phyloP scores from a whole-genome alignment of 768 basidiomycete genomes.

The Boletus pseudo-olivaceus region DNA sequence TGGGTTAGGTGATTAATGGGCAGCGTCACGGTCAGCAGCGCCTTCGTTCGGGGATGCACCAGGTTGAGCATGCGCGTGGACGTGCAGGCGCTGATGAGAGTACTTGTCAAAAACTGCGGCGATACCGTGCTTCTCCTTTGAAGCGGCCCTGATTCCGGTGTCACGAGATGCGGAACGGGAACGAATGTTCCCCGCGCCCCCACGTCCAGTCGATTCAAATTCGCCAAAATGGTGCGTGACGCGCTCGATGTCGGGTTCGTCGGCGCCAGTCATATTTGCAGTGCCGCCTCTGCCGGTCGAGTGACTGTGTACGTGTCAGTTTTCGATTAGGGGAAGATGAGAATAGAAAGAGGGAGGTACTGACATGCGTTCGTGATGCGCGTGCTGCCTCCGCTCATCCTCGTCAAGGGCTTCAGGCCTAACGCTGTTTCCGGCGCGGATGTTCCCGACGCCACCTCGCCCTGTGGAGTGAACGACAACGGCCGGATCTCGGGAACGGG shows the following conservation, averaged over 20 bases:
- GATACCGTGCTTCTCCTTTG: constrained; percentile 32
- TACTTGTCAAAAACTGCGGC: constrained; percentile 30
- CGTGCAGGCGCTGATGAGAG: constrained; percentile 19
- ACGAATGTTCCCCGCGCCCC: constrained; percentile 61
- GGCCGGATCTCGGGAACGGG: constrained; percentile 42
- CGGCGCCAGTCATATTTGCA: constrained; percentile 50
- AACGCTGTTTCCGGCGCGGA: constrained; percentile 31
- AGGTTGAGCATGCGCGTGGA: neutral
- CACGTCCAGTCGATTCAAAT: constrained; percentile 50
- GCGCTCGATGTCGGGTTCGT: constrained; percentile 39
- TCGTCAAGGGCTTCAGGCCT: constrained; percentile 29
- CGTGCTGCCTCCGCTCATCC: constrained; percentile 32
- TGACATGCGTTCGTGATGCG: constrained; percentile 38
- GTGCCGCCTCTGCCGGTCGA: constrained; percentile 68
- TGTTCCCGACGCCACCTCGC: constrained; percentile 64
- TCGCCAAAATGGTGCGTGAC: constrained; percentile 22
- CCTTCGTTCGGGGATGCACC: neutral
- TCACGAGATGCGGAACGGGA: constrained; percentile 35
- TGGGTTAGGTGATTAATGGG: neutral
- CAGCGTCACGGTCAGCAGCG: neutral
- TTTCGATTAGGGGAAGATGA: neutral
- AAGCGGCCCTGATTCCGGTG: constrained; percentile 18
- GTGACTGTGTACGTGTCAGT: constrained; percentile 40
- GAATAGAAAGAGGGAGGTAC: constrained; percentile 17
- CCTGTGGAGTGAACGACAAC: constrained; percentile 47